Conservation (phyloP, 352 stramenopile genomes). For the Lagenidium sp. region DNA sequence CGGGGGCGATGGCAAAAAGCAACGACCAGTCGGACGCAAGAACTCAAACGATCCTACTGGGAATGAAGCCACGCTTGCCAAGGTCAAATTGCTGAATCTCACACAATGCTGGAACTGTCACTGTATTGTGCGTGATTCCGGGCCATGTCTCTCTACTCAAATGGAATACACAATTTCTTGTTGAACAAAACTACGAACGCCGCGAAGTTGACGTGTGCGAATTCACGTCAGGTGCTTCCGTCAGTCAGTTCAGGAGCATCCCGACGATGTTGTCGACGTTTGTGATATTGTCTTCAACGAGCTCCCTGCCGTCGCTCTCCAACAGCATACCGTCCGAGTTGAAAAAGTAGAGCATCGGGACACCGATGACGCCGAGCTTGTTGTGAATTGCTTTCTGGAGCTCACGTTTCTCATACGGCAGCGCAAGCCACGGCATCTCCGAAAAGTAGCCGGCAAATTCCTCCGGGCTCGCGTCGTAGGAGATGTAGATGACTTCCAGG, state of each 20-base stretch:
- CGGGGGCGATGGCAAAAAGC: no score
- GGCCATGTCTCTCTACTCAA: no score
- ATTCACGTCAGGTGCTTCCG: no score
- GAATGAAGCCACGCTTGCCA: no score
- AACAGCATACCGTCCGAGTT: slow-evolving; percentile 75
- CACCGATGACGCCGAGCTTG: slow-evolving; percentile 70
- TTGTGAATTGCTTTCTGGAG: slow-evolving; percentile 36
- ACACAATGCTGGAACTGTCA: no score
- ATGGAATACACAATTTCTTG: no score
- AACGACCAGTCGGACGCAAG: no score
- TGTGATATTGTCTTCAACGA: slow-evolving; percentile 27
- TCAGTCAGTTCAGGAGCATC: background rate
- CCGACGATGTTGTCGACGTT: background rate
- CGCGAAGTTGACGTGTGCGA: no score
- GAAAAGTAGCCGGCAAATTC: slow-evolving; percentile 67
- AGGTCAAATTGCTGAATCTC: no score
- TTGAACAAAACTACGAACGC: no score
- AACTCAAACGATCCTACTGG: no score
- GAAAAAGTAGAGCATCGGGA: slow-evolving; percentile 71
- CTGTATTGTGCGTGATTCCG: no score
- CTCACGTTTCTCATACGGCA: slow-evolving; percentile 55
- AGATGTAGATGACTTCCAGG: slow-evolving; percentile 48
- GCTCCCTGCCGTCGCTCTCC: slow-evolving; percentile 53
- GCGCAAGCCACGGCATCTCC: slow-evolving; percentile 65
- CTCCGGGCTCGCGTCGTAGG: slow-evolving; percentile 19